A percentile compares a stretch with the other conserved stretches of the same genome.
phyloP scores from a whole-genome alignment of 2,329 filamentous ascomycete genomes.

The Chalara sp. region DNA sequence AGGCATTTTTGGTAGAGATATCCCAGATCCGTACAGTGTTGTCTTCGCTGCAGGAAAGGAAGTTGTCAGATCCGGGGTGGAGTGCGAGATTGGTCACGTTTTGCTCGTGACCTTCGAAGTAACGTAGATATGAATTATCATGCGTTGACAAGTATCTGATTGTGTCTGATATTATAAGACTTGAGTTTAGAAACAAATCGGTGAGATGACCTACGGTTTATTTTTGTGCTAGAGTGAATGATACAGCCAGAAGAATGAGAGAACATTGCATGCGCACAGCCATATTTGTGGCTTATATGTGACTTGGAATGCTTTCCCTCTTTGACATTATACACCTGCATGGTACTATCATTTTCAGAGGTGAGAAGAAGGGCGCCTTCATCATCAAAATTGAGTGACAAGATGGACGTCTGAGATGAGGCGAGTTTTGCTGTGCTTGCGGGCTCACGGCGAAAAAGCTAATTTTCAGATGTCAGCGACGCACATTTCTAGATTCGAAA shows the following conservation, averaged over 20 bases:
- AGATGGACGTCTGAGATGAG: slow-evolving; percentile 51
- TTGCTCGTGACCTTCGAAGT: slow-evolving; percentile 86
- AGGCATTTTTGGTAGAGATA: slow-evolving; percentile 63
- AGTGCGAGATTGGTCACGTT: slow-evolving; percentile 78
- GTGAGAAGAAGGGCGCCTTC: slow-evolving; percentile 88
- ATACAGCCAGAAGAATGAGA: slow-evolving; percentile 84
- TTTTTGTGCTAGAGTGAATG: slow-evolving; percentile 91
- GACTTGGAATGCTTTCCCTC: slow-evolving; percentile 87
- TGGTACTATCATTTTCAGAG: slow-evolving; percentile 86
- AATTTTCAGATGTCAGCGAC: slow-evolving; percentile 2
- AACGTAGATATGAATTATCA: slow-evolving; percentile 93
- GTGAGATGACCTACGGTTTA: slow-evolving; percentile 60
- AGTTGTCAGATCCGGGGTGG: slow-evolving; percentile 81
- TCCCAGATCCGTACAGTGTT: slow-evolving; percentile 92
- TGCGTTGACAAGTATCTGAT: slow-evolving; percentile 85
- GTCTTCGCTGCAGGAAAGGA: slow-evolving; percentile 86
- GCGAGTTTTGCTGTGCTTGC: slow-evolving; percentile 30
- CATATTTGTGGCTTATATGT: slow-evolving; percentile 92
- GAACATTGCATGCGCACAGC: slow-evolving; percentile 88
- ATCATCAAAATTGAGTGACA: slow-evolving; percentile 95
- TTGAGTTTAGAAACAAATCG: not conserved
- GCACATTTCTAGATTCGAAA: slow-evolving; percentile 1
- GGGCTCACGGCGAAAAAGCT: slow-evolving; percentile 55
- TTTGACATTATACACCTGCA: slow-evolving; percentile 91
- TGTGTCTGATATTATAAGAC: slow-evolving; percentile 50